Conservation (phyloP, 2,329 filamentous ascomycete species). For the Diaporthe citri region DNA sequence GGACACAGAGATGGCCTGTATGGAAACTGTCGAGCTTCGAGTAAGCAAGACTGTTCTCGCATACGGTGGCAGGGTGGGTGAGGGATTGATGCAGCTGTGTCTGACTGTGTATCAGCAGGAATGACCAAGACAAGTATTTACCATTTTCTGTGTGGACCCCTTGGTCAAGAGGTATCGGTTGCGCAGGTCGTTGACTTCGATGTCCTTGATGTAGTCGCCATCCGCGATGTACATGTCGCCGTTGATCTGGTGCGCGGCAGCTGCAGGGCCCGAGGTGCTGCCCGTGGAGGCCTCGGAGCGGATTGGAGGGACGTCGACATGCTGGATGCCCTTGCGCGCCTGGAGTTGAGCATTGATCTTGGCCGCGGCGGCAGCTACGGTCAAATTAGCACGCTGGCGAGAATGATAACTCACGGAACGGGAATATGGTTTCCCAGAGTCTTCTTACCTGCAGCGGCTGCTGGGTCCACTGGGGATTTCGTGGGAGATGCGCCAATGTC, state of each 20-base stretch:
- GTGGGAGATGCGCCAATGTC: slow-evolving; percentile 54
- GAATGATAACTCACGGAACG: background rate
- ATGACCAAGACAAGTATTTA: slow-evolving; percentile 83
- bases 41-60: slow-evolving; percentile 79
- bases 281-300: slow-evolving; percentile 53
- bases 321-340: slow-evolving; percentile 89
- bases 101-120: slow-evolving; percentile 72
- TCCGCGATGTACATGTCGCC: slow-evolving; percentile 94
- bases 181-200: slow-evolving; percentile 97
- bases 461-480: slow-evolving; percentile 73
- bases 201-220: slow-evolving; percentile 98
- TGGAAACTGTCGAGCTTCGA: slow-evolving; percentile 74
- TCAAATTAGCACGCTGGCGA: background rate
- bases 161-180: slow-evolving; percentile 98
- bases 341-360: slow-evolving; percentile 87
- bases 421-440: background rate
- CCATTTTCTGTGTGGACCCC: slow-evolving; percentile 98
- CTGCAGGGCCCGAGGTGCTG: slow-evolving; percentile 58
- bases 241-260: slow-evolving; percentile 72
- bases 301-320: slow-evolving; percentile 89
- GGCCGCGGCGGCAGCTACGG: slow-evolving; percentile 85
- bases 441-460: slow-evolving; percentile 80
- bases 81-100: slow-evolving; percentile 43
- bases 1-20: slow-evolving; percentile 79
- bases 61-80: slow-evolving; percentile 51